phyloP scores from a whole-genome alignment of 768 basidiomycete genomes.

The Phylloporus arenicola region DNA sequence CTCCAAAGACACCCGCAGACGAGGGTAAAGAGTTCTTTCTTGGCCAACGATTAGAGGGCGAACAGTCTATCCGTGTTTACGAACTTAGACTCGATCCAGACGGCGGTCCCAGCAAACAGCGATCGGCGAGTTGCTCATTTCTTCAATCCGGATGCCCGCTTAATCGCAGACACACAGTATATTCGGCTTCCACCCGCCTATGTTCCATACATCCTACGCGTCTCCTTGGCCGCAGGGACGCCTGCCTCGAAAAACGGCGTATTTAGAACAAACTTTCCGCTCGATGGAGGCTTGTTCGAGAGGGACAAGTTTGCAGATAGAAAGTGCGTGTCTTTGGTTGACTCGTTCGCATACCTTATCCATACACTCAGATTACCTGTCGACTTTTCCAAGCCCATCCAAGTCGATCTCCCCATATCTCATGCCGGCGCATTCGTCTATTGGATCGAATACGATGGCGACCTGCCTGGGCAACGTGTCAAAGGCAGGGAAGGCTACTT shows the following conservation, averaged over 20 bases:
- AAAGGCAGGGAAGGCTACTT: conserved; percentile 91
- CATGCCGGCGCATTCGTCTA: conserved; percentile 95
- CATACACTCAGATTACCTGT: conserved; percentile 60
- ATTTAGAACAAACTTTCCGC: conserved; percentile 94
- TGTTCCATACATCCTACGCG: conserved; percentile 83
- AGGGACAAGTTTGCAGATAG: conserved; percentile 70
- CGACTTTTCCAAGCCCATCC: conserved; percentile 85
- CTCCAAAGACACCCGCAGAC: conserved; percentile 88
- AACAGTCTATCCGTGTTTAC: conserved; percentile 73
- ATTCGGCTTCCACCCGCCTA: conserved; percentile 92
- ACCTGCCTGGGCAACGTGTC: conserved; percentile 51
- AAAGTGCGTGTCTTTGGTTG: conserved; percentile 44
- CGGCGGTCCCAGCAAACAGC: conserved; percentile 83
- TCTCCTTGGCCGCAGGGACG: conserved; percentile 89
- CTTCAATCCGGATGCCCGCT: conserved; percentile 4
- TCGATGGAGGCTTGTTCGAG: conserved; percentile 84
- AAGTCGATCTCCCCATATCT: conserved; percentile 92
- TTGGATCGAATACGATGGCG: conserved; percentile 87
- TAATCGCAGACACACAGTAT: conserved; percentile 52
- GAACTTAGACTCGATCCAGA: conserved; percentile 83
- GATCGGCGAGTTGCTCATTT: conserved; percentile 55
- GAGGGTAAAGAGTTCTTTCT: conserved; percentile 89
- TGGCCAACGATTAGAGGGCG: conserved; percentile 44
- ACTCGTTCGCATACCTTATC: conserved; percentile 10
- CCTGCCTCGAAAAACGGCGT: conserved; percentile 86